Evolutionary conservation across 1,284 basidiomycete species (phyloP).

Genomic region (Meripilus lineatus): DNA sequence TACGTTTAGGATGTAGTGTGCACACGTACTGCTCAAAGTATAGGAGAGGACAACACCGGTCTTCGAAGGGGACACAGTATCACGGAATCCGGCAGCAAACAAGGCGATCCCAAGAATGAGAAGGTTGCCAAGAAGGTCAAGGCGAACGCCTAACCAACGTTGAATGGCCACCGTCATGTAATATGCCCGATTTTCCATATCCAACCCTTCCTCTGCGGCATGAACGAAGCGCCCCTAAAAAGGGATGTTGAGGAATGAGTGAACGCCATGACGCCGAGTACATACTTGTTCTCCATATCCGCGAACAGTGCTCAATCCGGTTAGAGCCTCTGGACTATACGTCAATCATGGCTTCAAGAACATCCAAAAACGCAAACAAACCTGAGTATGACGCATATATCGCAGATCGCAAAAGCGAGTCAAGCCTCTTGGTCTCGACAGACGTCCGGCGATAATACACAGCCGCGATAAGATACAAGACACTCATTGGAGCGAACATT

Average conservation of each 20-base stretch:
- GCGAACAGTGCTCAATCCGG: slow-evolving; percentile 59
- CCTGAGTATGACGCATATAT: slow-evolving; percentile 55
- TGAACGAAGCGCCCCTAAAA: slow-evolving; percentile 38
- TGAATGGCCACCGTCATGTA: slow-evolving; percentile 71
- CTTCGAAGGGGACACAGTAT: slow-evolving; percentile 42
- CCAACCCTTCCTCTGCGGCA: slow-evolving; percentile 44
- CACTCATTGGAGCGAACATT: slow-evolving; percentile 47
- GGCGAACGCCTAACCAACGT: slow-evolving; percentile 52
- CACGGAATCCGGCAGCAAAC: slow-evolving; percentile 54
- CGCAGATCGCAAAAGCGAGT: slow-evolving; percentile 61
- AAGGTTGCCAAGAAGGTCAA: slow-evolving; percentile 68
- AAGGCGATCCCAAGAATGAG: slow-evolving; percentile 72
- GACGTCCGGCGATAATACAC: slow-evolving; percentile 53
- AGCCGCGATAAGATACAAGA: slow-evolving; percentile 45
- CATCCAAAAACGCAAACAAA: slow-evolving; percentile 12
- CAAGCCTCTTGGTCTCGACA: slow-evolving; percentile 65
- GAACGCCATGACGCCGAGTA: background rate
- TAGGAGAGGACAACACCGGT: slow-evolving; percentile 64
- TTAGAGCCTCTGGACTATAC: slow-evolving; percentile 45
- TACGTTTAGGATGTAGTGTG: background rate
- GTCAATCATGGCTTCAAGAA: slow-evolving; percentile 18
- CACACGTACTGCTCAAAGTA: slow-evolving; percentile 49
- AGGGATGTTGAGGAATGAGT: background rate
- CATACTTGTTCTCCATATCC: slow-evolving; percentile 45
- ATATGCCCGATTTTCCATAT: slow-evolving; percentile 70